Base-by-base conservation (phyloP, 148 eudicot genomes). In the Cornus florida region DNA sequence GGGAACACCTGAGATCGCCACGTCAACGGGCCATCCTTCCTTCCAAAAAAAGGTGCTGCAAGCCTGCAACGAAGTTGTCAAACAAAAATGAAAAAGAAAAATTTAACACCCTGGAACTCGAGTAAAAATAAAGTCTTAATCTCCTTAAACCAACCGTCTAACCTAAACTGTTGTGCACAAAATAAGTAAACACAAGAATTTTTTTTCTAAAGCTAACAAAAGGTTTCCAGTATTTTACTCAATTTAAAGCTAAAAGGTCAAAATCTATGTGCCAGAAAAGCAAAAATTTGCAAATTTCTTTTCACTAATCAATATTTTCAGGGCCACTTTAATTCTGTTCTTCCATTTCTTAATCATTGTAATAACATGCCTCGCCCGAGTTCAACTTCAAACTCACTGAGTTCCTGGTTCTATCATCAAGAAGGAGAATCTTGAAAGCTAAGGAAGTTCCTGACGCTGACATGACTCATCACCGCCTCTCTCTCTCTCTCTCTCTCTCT, bases 361-460 rank as follows among this genome's bases (percentile, higher is more conserved):
- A 10, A 24, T 23, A 1, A 62, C 68, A 17, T 57, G 22, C 17
- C 66, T 73, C 59, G 59, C 19, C n/a, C 31, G 48, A 38, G 48
- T n/a, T 12, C 19, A 6, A 74, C 19, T 59, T 60, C 76, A 4
- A 9, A 65, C 71, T 41, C 71, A 50, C 10, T 72, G 75, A 72
- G 75, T 67, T 67, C 20, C 17, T 4, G 3, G 17, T 41, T 64
- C 38, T 65, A 76, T 66, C 38, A 35, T 35, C 16, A 16, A 50
- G 67, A 32, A 19, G 22, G n/a, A 67, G 12, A 72, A 71, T 5
- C 76, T 72, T 82, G 64, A 82, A 73, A 67, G 10, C 57, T 9
- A 74, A 74, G 78, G 57, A 56, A 73, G 68, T 4, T 23, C 14
- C 16, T 10, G 73, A 28, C 41, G 38, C 1, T 65, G 77, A 73